These are phyloP conservation scores for Waitea zeae DNA, from an alignment of 1,284 basidiomycete species.

Conservation along the genomic window DNA sequence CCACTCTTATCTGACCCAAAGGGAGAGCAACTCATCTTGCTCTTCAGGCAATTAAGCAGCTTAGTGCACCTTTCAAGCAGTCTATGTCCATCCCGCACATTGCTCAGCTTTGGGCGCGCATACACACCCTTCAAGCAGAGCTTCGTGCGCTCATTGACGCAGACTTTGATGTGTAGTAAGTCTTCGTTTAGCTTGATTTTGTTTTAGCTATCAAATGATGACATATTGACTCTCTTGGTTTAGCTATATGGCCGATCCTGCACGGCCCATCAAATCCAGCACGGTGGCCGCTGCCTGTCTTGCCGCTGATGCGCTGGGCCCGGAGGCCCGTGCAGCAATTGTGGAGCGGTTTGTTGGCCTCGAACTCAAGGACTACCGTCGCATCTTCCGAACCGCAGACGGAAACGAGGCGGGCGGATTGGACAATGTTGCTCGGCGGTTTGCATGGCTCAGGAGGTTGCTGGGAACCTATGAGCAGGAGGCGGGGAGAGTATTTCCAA, in stretches of 20 bases:
- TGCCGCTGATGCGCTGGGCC: conserved; percentile 75
- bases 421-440: conserved; percentile 87
- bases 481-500: conserved; percentile 66
- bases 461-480: conserved; percentile 81
- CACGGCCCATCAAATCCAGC: neutral
- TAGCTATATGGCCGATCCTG: conserved; percentile 54
- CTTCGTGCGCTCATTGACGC: conserved; percentile 64
- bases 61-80: conserved; percentile 61
- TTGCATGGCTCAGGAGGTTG: conserved; percentile 93
- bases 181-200: conserved; percentile 6
- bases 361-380: conserved; percentile 90
- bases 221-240: conserved; percentile 4
- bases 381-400: conserved; percentile 66
- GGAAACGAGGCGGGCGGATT: conserved; percentile 86
- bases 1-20: no score
- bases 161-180: conserved; percentile 85
- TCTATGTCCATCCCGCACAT: conserved; percentile 64
- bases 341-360: conserved; percentile 83
- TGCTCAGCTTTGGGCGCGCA: conserved; percentile 56
- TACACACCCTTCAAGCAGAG: conserved; percentile 65
- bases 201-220: neutral
- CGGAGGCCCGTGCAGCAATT: conserved; percentile 64
- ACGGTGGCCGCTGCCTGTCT: conserved; percentile 48
- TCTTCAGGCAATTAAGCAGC: conserved; percentile 72
- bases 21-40: neutral